A percentile compares a stretch with the other conserved stretches of the same genome.
Evolutionary conservation across 2,329 filamentous ascomycete species (phyloP).

Genomic region (Apiospora pterosperma): DNA sequence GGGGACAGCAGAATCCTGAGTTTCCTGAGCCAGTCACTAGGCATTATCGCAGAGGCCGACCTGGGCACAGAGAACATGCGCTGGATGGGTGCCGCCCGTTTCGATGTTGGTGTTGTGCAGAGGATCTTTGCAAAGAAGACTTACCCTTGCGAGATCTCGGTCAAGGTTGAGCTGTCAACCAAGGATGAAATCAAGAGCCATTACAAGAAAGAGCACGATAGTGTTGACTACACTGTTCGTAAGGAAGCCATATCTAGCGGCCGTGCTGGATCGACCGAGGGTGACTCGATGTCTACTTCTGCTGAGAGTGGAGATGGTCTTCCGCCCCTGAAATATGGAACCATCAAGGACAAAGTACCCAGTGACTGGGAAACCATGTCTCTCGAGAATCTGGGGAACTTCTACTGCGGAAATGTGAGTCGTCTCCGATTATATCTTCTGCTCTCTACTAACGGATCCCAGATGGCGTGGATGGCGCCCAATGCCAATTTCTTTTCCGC

Average conservation of each 20-base stretch:
- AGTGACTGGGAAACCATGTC: constrained; percentile 71
- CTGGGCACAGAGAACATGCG: constrained; percentile 85
- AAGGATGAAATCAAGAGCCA: constrained; percentile 72
- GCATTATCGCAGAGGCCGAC: constrained; percentile 87
- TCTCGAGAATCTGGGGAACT: constrained; percentile 79
- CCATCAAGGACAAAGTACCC: constrained; percentile 72
- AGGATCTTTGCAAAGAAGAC: constrained; percentile 71
- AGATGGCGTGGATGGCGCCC: constrained; percentile 89
- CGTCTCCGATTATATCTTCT: background rate
- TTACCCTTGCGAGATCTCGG: constrained; percentile 85
- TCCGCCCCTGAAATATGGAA: constrained; percentile 75
- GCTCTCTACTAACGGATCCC: background rate
- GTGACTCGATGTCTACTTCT: constrained; percentile 17
- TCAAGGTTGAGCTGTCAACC: constrained; percentile 76
- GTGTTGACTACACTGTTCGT: constrained; percentile 13
- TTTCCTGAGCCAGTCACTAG: constrained; percentile 86
- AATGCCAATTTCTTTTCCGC: constrained; percentile 86
- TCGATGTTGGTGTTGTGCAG: constrained; percentile 79
- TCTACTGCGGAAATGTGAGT: constrained; percentile 85
- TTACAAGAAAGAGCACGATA: constrained; percentile 52
- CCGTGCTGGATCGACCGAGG: constrained; percentile 12
- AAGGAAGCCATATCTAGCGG: constrained; percentile 23
- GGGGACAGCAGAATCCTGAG: constrained; percentile 71
- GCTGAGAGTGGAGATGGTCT: constrained; percentile 50
- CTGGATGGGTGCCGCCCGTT: constrained; percentile 87